Percentiles rank a stretch among this genome's conserved stretches.
Evolutionary conservation across 345 rosid genomes (phyloP).

Genomic region (Noccaea bulbosa): DNA sequence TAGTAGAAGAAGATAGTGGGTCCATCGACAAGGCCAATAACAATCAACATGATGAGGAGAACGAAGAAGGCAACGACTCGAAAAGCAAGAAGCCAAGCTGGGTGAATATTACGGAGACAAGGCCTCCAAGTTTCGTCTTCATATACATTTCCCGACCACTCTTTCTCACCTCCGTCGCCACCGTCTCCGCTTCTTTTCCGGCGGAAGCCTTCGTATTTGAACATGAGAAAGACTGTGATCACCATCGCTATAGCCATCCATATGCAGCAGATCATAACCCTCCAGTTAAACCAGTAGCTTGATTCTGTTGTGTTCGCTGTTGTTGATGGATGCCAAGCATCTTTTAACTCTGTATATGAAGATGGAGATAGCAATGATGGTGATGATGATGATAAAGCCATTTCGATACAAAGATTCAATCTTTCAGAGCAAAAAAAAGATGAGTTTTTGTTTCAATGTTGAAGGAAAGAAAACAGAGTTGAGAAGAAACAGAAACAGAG

Average conservation of each 20-base stretch:
- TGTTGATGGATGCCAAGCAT: constrained; percentile 47
- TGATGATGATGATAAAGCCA: constrained; percentile 28
- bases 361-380: constrained; percentile 23
- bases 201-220: constrained; percentile 63
- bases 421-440: constrained; percentile 12
- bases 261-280: constrained; percentile 68
- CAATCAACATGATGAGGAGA: constrained; percentile 59
- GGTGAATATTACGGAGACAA: constrained; percentile 79
- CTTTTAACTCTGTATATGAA: constrained; percentile 44
- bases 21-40: constrained; percentile 61
- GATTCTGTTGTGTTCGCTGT: constrained; percentile 57
- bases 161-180: constrained; percentile 52
- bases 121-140: constrained; percentile 91
- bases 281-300: constrained; percentile 93
- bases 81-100: constrained; percentile 90
- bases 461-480: constrained; percentile 10
- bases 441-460: constrained; percentile 3
- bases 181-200: constrained; percentile 27
- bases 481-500: constrained; percentile 38
- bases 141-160: constrained; percentile 51
- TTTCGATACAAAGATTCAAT: constrained; percentile 20
- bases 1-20: constrained; percentile 87
- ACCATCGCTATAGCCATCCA: constrained; percentile 55
- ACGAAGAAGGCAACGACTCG: constrained; percentile 67
- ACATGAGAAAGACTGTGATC: constrained; percentile 57